These are phyloP conservation scores for Quercus alba DNA, from an alignment of 306 rosid genomes.

Conservation along the genomic window DNA sequence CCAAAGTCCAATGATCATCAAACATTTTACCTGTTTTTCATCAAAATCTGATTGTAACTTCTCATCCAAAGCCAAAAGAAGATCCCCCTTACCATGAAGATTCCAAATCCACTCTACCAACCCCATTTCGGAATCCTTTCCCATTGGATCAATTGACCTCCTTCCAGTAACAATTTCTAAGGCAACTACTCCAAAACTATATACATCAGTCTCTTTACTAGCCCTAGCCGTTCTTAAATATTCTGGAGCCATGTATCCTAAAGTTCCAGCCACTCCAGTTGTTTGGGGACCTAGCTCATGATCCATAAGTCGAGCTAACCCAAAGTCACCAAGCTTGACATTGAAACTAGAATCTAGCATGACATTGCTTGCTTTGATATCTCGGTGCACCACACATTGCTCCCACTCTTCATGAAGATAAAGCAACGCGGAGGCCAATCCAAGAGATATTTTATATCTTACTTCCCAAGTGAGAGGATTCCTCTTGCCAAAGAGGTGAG, in stretches of 20 bases:
- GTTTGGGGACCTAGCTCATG: slow-evolving; percentile 35
- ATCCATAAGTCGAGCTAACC: slow-evolving; percentile 25
- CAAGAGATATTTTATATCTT: slow-evolving; percentile 26
- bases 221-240: slow-evolving; percentile 31
- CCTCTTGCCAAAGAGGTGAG: slow-evolving; percentile 13
- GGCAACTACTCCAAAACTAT: slow-evolving; percentile 31
- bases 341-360: slow-evolving; percentile 29
- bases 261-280: slow-evolving; percentile 25
- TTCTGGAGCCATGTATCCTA: slow-evolving; percentile 37
- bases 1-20: slow-evolving; percentile 35
- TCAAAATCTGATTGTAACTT: slow-evolving; percentile 6
- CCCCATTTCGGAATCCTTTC: slow-evolving; percentile 11
- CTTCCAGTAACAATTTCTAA: slow-evolving; percentile 27
- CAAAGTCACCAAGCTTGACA: slow-evolving; percentile 37
- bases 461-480: slow-evolving; percentile 12
- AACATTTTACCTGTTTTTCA: slow-evolving; percentile 25
- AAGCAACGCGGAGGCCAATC: slow-evolving; percentile 29
- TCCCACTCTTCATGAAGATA: slow-evolving; percentile 44
- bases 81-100: slow-evolving; percentile 25
- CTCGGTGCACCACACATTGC: slow-evolving; percentile 32
- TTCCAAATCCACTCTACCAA: slow-evolving; percentile 42
- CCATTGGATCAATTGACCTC: slow-evolving; percentile 3
- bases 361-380: slow-evolving; percentile 35
- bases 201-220: slow-evolving; percentile 23
- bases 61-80: slow-evolving; percentile 18